A percentile compares a stretch with the other conserved stretches of the same genome.
These are phyloP conservation scores for Colletotrichum horii DNA, from an alignment of 2,329 filamentous ascomycete species.

Conservation along the genomic window DNA sequence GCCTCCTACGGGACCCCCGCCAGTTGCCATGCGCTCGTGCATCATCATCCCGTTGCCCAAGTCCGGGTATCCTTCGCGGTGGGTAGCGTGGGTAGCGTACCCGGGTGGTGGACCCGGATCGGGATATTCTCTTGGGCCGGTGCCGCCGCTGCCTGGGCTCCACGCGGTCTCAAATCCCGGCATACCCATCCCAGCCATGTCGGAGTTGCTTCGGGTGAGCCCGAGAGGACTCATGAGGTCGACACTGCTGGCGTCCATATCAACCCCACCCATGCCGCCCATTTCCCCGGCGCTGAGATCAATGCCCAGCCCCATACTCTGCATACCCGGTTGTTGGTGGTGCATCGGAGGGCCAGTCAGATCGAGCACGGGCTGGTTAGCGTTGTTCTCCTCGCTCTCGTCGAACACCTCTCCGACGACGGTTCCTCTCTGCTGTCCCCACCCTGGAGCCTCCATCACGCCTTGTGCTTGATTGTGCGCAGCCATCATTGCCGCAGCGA, in stretches of 20 bases:
- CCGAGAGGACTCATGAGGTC: slow-evolving; percentile 20
- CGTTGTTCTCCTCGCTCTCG: slow-evolving; percentile 3
- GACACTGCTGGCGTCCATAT: slow-evolving; percentile 11
- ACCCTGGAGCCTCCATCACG: not conserved
- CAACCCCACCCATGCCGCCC: not conserved
- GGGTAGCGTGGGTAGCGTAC: not conserved
- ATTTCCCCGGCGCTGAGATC: not conserved
- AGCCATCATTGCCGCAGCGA: slow-evolving; percentile 6
- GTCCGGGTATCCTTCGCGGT: not conserved
- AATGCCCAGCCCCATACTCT: slow-evolving; percentile 5
- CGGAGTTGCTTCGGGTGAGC: slow-evolving; percentile 17
- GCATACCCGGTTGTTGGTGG: not conserved
- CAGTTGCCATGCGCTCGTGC: slow-evolving; percentile 2
- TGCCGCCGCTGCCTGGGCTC: slow-evolving; percentile 17
- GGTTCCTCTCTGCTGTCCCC: slow-evolving; percentile 1
- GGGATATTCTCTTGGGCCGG: slow-evolving; percentile 4
- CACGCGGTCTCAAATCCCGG: slow-evolving; percentile 14
- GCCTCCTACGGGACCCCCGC: not conserved
- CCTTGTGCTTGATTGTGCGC: not conserved
- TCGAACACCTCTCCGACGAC: slow-evolving; percentile 18
- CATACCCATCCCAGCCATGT: slow-evolving; percentile 20
- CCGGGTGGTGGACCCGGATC: not conserved
- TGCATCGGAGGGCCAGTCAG: slow-evolving; percentile 1
- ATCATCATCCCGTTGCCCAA: not conserved
- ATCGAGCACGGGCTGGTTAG: not conserved